Percentiles rank a stretch among this genome's conserved stretches.
Conservation (phyloP, 1,284 basidiomycete species). For the Leccinum pachyderme region DNA sequence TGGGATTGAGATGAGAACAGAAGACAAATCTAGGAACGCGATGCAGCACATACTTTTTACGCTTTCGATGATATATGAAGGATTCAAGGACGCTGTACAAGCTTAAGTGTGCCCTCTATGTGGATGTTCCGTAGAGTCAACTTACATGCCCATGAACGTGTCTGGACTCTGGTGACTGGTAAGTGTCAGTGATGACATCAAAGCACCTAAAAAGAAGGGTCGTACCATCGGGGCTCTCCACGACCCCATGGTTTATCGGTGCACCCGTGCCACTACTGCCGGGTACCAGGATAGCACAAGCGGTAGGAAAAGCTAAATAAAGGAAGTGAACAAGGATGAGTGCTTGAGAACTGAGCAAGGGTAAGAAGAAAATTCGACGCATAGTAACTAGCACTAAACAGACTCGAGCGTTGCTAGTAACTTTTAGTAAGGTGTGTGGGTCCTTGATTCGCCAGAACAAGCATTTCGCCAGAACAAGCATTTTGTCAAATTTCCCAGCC, state of each 20-base stretch:
- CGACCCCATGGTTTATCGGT: not conserved
- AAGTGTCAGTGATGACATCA: not conserved
- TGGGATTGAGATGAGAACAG: not conserved
- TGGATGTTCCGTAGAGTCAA: not conserved
- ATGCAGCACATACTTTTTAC: constrained; percentile 7
- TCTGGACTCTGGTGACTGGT: not conserved
- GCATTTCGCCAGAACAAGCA: too few relatives aligned
- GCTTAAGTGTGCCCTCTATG: not conserved
- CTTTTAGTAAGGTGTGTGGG: too few relatives aligned
- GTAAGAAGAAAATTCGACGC: not conserved
- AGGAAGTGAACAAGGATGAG: not conserved
- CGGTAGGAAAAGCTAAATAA: not conserved
- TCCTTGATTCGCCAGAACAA: too few relatives aligned
- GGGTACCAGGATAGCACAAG: not conserved
- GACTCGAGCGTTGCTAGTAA: not conserved
- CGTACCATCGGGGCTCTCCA: not conserved
- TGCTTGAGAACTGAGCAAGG: not conserved
- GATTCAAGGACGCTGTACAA: not conserved
- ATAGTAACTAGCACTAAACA: not conserved
- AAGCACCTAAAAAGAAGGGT: not conserved
- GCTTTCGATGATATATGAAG: not conserved
- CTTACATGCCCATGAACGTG: constrained; percentile 3
- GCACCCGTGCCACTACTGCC: not conserved
- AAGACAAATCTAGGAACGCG: not conserved
- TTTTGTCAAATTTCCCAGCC: too few relatives aligned